These are phyloP conservation scores for Fusarium phyllophilum DNA, from an alignment of 2,329 filamentous ascomycete genomes.

Conservation along the genomic window DNA sequence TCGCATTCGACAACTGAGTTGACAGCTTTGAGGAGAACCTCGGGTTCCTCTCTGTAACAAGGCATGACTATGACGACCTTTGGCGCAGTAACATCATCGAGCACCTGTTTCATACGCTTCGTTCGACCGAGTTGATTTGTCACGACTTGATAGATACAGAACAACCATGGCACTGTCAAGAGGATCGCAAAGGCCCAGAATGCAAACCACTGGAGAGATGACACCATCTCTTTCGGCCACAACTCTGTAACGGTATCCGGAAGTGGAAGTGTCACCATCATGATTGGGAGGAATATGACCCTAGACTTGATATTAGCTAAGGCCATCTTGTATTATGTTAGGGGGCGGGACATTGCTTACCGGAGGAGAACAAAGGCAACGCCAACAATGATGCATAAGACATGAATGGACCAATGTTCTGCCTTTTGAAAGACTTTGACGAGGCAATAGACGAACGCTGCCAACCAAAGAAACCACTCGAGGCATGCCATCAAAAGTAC, in stretches of 20 bases:
- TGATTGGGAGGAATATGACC: constrained; percentile 88
- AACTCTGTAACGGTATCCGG: constrained; percentile 76
- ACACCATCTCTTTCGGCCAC: constrained; percentile 76
- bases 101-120: constrained; percentile 82
- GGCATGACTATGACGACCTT: constrained; percentile 98
- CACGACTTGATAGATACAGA: constrained; percentile 91
- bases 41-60: constrained; percentile 91
- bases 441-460: constrained; percentile 93
- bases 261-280: constrained; percentile 91
- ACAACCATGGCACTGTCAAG: constrained; percentile 88
- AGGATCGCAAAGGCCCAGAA: constrained; percentile 93
- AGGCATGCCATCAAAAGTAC: constrained; percentile 86
- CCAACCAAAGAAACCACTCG: constrained; percentile 95
- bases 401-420: constrained; percentile 83
- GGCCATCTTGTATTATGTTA: background rate
- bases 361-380: constrained; percentile 78
- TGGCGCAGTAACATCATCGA: constrained; percentile 86
- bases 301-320: constrained; percentile 54
- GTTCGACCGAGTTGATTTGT: constrained; percentile 85
- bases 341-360: constrained; percentile 56
- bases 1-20: constrained; percentile 94
- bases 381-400: constrained; percentile 81
- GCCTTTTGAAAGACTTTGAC: constrained; percentile 90
- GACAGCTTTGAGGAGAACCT: constrained; percentile 84
- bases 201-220: constrained; percentile 88